Base-by-base conservation (phyloP, 1,284 basidiomycete genomes). In the Volvariella surrecta region DNA sequence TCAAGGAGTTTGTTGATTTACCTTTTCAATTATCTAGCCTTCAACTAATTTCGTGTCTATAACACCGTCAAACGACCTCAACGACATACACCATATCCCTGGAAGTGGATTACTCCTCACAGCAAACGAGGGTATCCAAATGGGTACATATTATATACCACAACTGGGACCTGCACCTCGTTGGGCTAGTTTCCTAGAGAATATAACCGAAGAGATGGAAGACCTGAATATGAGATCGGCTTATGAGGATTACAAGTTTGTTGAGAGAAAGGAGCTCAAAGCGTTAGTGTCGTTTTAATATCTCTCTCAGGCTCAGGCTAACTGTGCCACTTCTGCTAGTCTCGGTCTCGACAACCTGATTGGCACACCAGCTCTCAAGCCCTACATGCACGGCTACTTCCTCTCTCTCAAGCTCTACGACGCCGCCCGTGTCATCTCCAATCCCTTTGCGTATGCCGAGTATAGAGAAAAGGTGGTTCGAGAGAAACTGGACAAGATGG, bases 301-400 rank as follows among this genome's bases (percentile, higher is more conserved):
- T 28, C 3, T 53, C 42, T 47, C 39, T 40, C 42, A 20, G 15
- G n/a, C 3, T 40, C 9, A 24, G 31, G 32, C 20, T 32, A 32
- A 42, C 44, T 37, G 24, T 28, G 6, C 11, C 17, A 28, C 42
- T 13, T 21, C 28, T 40, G 45, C 45, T 52, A 91, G 86, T 34
- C 79, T 97, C 46, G 89, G 90, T n/a, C 66, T 99, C 61, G 85
- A 92, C 52, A 89, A 96, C 61, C 88, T 99, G 53, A 68, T 97
- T 55, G 96, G 96, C 42, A 96, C 93, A 1, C 82, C 92, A 9
- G 79, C 89, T 11, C 85, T 99, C 71, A 94, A 95, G 61, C 95
- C 96, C 1, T 99, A 99, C 68, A 98, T 99, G 95, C 96, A 99
- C 64, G 96, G 96, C 40, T 98, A 94, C 79, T 99, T 99, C 70